Evolutionary conservation across 2,329 filamentous ascomycete genomes (phyloP), one percentile per base, ranked within the genome.

Genomic region (Neonectria magnoliae): DNA sequence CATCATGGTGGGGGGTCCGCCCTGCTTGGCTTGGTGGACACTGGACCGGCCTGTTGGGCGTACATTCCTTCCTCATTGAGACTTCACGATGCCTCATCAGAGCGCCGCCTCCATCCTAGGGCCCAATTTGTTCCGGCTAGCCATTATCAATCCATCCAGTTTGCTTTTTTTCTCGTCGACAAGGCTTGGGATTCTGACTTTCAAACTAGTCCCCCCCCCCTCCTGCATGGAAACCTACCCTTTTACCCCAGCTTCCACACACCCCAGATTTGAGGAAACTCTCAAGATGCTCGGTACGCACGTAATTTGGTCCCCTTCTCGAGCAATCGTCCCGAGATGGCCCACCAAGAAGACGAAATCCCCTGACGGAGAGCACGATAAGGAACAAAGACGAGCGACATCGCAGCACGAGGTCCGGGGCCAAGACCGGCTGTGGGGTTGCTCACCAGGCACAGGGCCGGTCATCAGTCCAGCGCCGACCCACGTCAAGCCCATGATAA

Each of bases 201-300:
- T 59, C 38, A 51, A 38, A 59, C 58, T 62, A 63, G 60, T 56
- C 57, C 71, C 53, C 62, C 71, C 53, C 62, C 67, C 58, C 57
- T 71, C 58, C 64, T 65, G 54, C 65, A 61, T 42, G 31, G 45
- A 38, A 42, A 47, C 33, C 60, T 45, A 59, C 51, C 51, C 41
- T 38, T 38, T 68, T 73, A 73, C 69, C 71, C 71, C 71, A 65
- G 65, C 62, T 67, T 66, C 71, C 71, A 73, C 71, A 68, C 71
- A 66, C 71, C 70, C 69, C 61, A 47, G 42, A 44, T 56, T 64
- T 42, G 29, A 64, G 42, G 14, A 52, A 64, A 55, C 56, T 59
- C 33, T 52, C 42, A 55, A 55, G n/a, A 42, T 42, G 38, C 3
- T 48, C 22, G 20, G 18, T 5, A 48, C 45, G 45, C 45, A 25